Evolutionary conservation across 2,329 filamentous ascomycete genomes (phyloP), one percentile per base, ranked within the genome.

Genomic region (Raffaelea ambrosiae): DNA sequence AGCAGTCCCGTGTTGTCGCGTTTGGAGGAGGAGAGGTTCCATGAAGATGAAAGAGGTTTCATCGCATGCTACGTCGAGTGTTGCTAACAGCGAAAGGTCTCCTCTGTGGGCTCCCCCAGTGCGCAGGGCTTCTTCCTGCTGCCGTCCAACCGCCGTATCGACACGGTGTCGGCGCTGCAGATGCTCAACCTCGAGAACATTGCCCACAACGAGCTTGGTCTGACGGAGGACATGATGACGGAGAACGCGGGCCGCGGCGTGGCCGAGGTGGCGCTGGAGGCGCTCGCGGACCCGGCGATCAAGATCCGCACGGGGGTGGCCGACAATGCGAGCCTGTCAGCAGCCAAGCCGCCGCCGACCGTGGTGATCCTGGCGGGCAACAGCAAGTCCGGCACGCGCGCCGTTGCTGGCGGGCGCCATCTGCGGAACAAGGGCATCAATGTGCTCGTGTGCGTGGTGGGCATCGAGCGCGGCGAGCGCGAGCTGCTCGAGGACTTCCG

Each of bases 121-220:
- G 7, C 26, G 26, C 26, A 29, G 13, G 74, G 75, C 2, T 72
- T 82, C 44, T 81, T 77, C 56, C 63, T 77, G 31, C 58, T 73
- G 18, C 72, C 71, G 9, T 77, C 77, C 2, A 73, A 75, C 55
- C 74, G 76, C 33, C 76, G 74, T 13, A 67, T 82, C 23, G 80
- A 84, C 56, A 71, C 78, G 5, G 77, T 84, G 26, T 83, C 80
- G 18, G 76, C 91, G 5, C 71, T 93, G 36, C 88, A 95, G 60
- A 93, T 96, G 79, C 77, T 95, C 23, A 91, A 93, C 53, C 78
- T 97, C 1, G 93, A 97, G 66, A 90, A 93, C 58, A 86, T 94
- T 48, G 89, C 90, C 0, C 84, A 89, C 51, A 84, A 87, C 39
- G 89, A 96, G 55, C 79, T 94, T 49, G 89, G 89, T 5, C 73